Percentiles rank a stretch among this genome's conserved stretches.
phyloP scores from a whole-genome alignment of 129 eudicot species.

The Flaveria trinervia region DNA sequence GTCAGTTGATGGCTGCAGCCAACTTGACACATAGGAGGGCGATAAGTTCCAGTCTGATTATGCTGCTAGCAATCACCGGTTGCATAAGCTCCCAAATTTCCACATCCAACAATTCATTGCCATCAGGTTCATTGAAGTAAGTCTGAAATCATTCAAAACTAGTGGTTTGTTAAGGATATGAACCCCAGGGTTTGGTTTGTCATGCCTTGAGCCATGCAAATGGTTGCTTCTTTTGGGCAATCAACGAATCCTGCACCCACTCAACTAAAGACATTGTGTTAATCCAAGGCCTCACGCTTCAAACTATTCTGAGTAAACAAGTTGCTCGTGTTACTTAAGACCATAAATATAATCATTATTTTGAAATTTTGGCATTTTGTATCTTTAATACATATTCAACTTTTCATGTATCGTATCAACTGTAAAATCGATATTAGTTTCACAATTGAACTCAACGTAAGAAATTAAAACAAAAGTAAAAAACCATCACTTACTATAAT shows the following conservation, averaged over 20 bases:
- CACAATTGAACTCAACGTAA: too few species aligned
- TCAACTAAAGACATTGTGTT: conserved; percentile 64
- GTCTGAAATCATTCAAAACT: conserved; percentile 42
- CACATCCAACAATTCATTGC: conserved; percentile 50
- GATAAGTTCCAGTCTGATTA: conserved; percentile 59
- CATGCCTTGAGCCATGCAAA: too few species aligned
- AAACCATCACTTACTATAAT: too few species aligned
- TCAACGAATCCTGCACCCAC: conserved; percentile 69
- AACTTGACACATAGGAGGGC: conserved; percentile 74
- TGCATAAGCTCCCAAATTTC: conserved; percentile 75
- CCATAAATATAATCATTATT: neutral
- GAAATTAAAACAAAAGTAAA: too few species aligned
- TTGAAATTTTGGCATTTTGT: too few species aligned
- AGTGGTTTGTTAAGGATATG: conserved; percentile 4
- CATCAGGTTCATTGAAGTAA: conserved; percentile 77
- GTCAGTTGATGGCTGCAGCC: conserved; percentile 63
- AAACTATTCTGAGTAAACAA: conserved; percentile 56
- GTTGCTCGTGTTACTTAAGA: conserved; percentile 6
- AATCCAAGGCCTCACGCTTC: conserved; percentile 79
- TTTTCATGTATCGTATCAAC: too few species aligned
- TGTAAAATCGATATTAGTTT: too few species aligned
- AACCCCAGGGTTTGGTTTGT: neutral
- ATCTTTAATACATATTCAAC: too few species aligned
- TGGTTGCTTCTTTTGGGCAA: too few species aligned
- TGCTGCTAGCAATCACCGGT: conserved; percentile 64